Evolutionary conservation across 1,284 basidiomycete genomes (phyloP).

Genomic region (Heterobasidion parviporum): DNA sequence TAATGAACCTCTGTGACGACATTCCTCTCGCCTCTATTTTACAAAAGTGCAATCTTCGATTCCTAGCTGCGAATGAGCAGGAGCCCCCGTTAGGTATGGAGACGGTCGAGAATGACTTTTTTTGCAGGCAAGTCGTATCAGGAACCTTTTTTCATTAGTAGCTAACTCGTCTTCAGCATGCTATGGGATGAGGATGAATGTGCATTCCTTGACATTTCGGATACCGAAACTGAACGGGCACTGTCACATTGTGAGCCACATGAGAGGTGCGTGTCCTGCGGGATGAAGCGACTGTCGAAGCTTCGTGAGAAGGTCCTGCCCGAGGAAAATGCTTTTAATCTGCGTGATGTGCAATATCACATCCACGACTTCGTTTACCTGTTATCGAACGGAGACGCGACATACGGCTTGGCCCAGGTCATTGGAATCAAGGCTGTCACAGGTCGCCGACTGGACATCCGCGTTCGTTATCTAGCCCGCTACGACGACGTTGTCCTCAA

Average conservation of each 20-base stretch:
- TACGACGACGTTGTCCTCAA: constrained; percentile 27
- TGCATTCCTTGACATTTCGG: constrained; percentile 35
- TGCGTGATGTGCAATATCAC: constrained; percentile 41
- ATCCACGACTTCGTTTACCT: constrained; percentile 52
- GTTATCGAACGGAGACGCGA: constrained; percentile 17
- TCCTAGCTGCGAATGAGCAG: constrained; percentile 29
- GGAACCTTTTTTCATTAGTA: constrained; percentile 8
- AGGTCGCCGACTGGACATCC: constrained; percentile 16
- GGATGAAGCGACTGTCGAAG: constrained; percentile 20
- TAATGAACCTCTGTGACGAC: constrained; percentile 46
- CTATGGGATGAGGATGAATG: constrained; percentile 35
- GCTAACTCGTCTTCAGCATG: constrained; percentile 12
- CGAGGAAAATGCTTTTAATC: constrained; percentile 23
- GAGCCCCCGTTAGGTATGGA: constrained; percentile 34
- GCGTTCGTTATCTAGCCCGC: constrained; percentile 33
- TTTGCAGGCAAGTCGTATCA: constrained; percentile 34
- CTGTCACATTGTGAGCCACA: constrained; percentile 22
- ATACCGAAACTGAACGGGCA: constrained; percentile 21
- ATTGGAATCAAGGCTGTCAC: constrained; percentile 19
- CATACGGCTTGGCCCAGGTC: constrained; percentile 50
- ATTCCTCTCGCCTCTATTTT: constrained; percentile 42
- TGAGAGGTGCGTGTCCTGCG: constrained; percentile 41
- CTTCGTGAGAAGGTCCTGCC: constrained; percentile 13
- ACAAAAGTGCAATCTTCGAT: constrained; percentile 41
- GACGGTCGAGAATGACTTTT: constrained; percentile 39